Base-by-base conservation (phyloP, 1,139 yeast genomes). In the Candida labiduridarum region DNA sequence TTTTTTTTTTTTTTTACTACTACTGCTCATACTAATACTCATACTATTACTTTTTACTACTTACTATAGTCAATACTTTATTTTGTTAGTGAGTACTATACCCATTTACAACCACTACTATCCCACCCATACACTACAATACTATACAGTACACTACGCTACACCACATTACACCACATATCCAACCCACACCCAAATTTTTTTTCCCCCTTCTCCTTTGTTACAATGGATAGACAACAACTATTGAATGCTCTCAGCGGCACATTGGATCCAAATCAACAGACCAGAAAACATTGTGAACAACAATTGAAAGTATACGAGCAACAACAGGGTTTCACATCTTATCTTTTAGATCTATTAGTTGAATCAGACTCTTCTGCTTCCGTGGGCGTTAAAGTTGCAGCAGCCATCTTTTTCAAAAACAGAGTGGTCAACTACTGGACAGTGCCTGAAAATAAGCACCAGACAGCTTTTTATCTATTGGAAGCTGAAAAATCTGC, bases 351-450 rank as follows among this genome's bases (percentile, higher is more conserved):
- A 35, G 83, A 79, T 45, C 70, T 84, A 48, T 75, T 82, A 18
- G 64, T 68, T 19, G 87, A 84, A 57, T 63, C 66, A 2, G 64
- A 72, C 2, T 64, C 66, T 2, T 64, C 72, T 2, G 69, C 80
- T 15, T 73, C 79, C 41, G 59, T 68, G 15, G 80, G 83, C 12
- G 75, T 81, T 50, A 80, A 85, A 58, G 69, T 82, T 46, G 79
- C 88, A 14, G 83, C 89, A 3, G 84, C 88, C 3, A 83, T 87
- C 47, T 82, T 83, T 60, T 82, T 85, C 69, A 87, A 86, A 63
- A 86, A 85, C 62, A 76, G 87, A 59, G 73, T 87, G 35, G 71
- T 68, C 44, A 71, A 75, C 54, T 78, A 81, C 56, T 87, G 92
- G 92, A 66, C 71, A 31, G 63, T 64, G 11, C 78, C 74, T 0